Conservation (phyloP, 345 rosid genomes). For the Brassica nigra region DNA sequence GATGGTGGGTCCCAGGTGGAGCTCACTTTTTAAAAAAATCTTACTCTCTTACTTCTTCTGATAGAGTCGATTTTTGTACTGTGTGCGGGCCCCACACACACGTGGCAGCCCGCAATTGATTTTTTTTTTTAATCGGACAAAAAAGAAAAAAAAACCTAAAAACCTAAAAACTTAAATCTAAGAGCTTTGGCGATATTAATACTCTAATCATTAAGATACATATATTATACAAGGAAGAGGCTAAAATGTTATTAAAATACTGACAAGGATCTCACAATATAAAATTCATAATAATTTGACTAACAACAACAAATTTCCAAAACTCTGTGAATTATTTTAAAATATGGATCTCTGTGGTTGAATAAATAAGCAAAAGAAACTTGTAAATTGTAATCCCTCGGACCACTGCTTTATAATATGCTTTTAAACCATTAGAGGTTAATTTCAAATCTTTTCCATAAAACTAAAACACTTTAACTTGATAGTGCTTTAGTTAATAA, state of each 20-base stretch:
- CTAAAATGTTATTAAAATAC: constrained; percentile 13
- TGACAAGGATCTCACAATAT: constrained; percentile 27
- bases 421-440: constrained; percentile 5
- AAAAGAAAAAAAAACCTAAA: no score
- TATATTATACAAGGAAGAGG: background rate
- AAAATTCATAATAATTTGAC: constrained; percentile 15
- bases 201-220: no score
- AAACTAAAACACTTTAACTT: constrained; percentile 16
- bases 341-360: constrained; percentile 6
- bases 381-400: background rate
- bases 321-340: background rate
- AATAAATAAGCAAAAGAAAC: background rate
- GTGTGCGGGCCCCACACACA: no score
- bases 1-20: no score
- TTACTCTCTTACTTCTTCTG: no score
- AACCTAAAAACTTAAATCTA: no score
- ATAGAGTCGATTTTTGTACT: no score
- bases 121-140: no score
- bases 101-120: no score
- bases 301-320: constrained; percentile 27
- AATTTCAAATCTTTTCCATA: background rate
- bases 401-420: constrained; percentile 32
- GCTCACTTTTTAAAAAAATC: no score
- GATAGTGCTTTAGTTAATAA: constrained; percentile 15
- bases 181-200: no score